Percentiles rank a stretch among this genome's conserved stretches.
Evolutionary conservation across 495 filamentous ascomycete species (phyloP).

Genomic region (Astrothelium subdiscretum): DNA sequence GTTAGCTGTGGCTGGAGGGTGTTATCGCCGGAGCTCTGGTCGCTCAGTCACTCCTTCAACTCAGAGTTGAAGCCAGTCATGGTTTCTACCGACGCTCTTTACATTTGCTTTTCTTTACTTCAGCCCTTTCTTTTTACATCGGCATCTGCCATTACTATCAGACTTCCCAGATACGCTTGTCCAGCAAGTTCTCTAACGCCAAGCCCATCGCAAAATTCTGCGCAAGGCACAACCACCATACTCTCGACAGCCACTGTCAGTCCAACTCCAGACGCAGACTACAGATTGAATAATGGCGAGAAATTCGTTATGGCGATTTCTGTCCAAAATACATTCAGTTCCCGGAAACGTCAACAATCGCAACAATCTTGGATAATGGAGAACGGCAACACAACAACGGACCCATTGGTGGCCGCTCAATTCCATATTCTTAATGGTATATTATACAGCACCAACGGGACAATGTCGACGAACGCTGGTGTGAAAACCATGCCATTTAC

Average conservation of each 20-base stretch:
- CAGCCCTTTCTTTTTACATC: not conserved
- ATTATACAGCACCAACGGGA: constrained; percentile 6
- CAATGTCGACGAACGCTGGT: constrained; percentile 3
- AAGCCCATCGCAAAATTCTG: not conserved
- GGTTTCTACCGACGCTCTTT: not conserved
- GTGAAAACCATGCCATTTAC: constrained; percentile 7
- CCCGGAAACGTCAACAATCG: constrained; percentile 3
- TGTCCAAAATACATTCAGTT: not conserved
- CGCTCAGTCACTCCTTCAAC: not conserved
- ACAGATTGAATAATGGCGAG: constrained; percentile 12
- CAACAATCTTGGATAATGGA: constrained; percentile 5
- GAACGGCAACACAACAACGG: constrained; percentile 19
- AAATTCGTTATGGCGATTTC: constrained; percentile 14
- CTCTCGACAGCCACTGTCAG: constrained; percentile 12
- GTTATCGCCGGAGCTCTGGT: not conserved
- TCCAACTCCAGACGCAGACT: constrained; percentile 9
- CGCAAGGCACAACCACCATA: constrained; percentile 1
- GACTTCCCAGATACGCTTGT: not conserved
- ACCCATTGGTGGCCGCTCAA: constrained; percentile 6
- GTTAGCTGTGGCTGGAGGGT: not conserved
- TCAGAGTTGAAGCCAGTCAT: not conserved
- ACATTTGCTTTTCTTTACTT: not conserved
- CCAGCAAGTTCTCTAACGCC: not conserved
- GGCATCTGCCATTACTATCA: not conserved
- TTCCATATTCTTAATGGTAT: constrained; percentile 11